phyloP scores from a whole-genome alignment of 2,329 filamentous ascomycete genomes.

The Trichoderma sp. region DNA sequence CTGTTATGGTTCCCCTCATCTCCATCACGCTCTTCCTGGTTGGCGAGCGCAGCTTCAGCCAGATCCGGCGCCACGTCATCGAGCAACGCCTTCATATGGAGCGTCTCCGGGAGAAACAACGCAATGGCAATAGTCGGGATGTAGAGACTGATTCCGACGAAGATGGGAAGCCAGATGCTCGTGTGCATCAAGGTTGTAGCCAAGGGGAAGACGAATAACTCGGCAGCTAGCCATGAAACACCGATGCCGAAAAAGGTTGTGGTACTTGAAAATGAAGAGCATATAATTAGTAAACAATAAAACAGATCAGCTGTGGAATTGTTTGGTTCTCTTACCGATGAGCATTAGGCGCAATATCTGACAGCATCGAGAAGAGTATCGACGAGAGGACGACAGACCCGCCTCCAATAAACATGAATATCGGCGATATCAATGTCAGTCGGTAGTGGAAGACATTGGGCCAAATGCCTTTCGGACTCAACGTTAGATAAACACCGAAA shows the following conservation, averaged over 20 bases:
- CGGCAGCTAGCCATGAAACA: background rate
- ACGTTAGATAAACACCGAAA: background rate
- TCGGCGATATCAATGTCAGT: background rate
- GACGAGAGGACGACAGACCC: background rate
- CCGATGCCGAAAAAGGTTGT: background rate
- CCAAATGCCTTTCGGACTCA: background rate
- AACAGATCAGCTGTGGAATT: background rate
- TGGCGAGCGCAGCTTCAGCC: background rate
- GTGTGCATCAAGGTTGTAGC: background rate
- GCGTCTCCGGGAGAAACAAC: background rate
- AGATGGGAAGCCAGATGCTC: background rate
- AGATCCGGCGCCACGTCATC: background rate
- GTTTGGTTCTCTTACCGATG: background rate
- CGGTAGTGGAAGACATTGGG: background rate
- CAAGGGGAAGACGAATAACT: background rate
- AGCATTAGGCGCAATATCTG: background rate
- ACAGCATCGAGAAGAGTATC: background rate
- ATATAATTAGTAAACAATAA: background rate
- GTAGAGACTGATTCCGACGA: background rate
- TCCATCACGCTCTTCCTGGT: background rate
- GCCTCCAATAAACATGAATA: background rate
- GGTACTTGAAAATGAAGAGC: background rate
- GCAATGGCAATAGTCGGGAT: background rate
- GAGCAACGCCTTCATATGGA: background rate
- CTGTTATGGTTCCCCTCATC: background rate